A percentile compares a stretch with the other conserved stretches of the same genome.
phyloP scores from a whole-genome alignment of 352 stramenopile genomes.

The Globisporangium canariense region DNA sequence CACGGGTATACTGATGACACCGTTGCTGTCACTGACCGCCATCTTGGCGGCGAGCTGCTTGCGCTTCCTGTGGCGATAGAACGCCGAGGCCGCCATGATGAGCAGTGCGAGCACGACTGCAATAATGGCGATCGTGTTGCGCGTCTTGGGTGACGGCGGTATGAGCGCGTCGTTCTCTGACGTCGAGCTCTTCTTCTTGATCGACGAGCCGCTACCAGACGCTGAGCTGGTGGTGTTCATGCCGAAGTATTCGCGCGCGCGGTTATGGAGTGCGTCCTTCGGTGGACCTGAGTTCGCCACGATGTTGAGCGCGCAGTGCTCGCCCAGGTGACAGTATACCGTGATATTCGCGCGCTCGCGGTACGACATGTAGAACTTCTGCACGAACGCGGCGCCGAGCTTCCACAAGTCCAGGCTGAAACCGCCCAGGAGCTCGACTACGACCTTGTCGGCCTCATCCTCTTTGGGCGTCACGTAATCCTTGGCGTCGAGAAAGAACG shows the following conservation, averaged over 20 bases:
- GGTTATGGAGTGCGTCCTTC: too few species aligned
- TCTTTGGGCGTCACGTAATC: neutral
- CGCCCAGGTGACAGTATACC: neutral
- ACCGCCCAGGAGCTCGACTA: neutral
- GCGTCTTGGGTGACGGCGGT: neutral
- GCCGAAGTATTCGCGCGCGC: neutral
- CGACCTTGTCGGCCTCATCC: constrained; percentile 1
- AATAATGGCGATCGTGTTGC: neutral
- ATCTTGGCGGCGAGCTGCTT: constrained; percentile 1
- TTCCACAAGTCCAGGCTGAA: neutral
- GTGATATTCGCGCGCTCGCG: neutral
- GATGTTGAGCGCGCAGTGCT: neutral
- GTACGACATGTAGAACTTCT: neutral
- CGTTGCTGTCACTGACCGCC: too few species aligned
- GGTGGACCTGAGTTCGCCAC: neutral
- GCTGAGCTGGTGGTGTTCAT: neutral
- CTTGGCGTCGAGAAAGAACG: constrained; percentile 3
- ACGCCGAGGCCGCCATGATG: neutral
- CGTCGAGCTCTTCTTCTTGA: neutral
- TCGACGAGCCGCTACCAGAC: too few species aligned
- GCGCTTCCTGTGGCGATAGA: neutral
- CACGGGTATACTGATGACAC: neutral
- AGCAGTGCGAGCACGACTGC: neutral
- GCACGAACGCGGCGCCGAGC: neutral
- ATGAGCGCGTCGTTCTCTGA: neutral